Percentiles rank a stretch among this genome's conserved stretches.
These are phyloP conservation scores for Aureobasidium sp. DNA, from an alignment of 2,329 filamentous ascomycete genomes.

Conservation along the genomic window DNA sequence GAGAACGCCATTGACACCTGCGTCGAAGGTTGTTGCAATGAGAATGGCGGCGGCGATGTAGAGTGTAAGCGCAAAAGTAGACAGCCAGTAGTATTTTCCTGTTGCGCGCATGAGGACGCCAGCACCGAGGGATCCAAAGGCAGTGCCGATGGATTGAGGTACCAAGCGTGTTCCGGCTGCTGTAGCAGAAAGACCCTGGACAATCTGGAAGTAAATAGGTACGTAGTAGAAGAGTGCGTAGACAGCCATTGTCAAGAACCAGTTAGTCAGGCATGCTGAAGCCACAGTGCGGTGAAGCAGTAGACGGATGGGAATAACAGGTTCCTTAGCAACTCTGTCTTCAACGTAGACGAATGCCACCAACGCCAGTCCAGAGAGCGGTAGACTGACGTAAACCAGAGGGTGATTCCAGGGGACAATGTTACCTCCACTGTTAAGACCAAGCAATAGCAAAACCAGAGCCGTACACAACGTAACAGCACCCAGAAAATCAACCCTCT, in stretches of 20 bases:
- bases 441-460: conserved; percentile 65
- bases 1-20: conserved; percentile 50
- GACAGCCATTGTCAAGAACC: conserved; percentile 69
- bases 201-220: conserved; percentile 74
- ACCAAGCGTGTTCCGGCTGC: conserved; percentile 63
- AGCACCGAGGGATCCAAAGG: conserved; percentile 57
- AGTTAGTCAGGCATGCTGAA: conserved; percentile 67
- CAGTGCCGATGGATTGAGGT: conserved; percentile 65
- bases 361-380: conserved; percentile 56
- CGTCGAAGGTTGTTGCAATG: conserved; percentile 45
- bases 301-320: conserved; percentile 74
- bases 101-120: conserved; percentile 72
- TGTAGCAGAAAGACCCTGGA: conserved; percentile 61
- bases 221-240: conserved; percentile 70
- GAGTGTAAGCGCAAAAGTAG: conserved; percentile 30
- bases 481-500: conserved; percentile 73
- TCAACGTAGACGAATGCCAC: conserved; percentile 65
- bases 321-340: conserved; percentile 56
- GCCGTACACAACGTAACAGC: conserved; percentile 57
- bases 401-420: conserved; percentile 76
- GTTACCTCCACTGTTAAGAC: conserved; percentile 76
- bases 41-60: conserved; percentile 35
- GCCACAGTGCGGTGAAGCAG: conserved; percentile 65
- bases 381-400: conserved; percentile 61
- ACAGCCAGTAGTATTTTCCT: conserved; percentile 58